phyloP scores from a whole-genome alignment of 2,329 filamentous ascomycete species.

The Paraphaeosphaeria minitans region DNA sequence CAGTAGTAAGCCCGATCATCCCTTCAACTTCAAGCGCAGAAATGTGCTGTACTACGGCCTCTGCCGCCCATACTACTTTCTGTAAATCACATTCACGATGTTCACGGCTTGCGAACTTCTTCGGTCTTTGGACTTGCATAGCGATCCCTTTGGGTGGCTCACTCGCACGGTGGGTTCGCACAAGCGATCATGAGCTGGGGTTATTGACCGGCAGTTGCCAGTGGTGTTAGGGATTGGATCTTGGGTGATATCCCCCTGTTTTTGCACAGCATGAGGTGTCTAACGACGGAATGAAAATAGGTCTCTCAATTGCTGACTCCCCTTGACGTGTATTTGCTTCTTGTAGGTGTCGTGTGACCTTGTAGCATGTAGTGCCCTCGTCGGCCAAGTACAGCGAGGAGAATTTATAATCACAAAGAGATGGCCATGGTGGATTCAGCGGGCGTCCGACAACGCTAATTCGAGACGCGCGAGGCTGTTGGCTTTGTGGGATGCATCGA shows the following conservation, averaged over 20 bases:
- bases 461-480: not conserved
- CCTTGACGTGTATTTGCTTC: not conserved
- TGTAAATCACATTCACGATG: constrained; percentile 1
- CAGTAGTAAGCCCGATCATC: not conserved
- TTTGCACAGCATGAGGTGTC: not conserved
- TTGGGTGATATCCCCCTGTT: not conserved
- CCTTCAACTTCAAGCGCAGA: not conserved
- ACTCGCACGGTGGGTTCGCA: not conserved
- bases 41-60: not conserved
- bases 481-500: not conserved
- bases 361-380: not conserved
- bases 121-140: constrained; percentile 1
- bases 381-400: not conserved
- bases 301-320: not conserved
- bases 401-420: not conserved
- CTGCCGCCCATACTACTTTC: not conserved
- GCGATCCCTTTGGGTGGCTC: not conserved
- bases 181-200: not conserved
- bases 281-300: not conserved
- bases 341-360: not conserved
- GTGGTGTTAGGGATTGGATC: constrained; percentile 2
- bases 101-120: not conserved
- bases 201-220: not conserved
- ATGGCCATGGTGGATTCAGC: not conserved
- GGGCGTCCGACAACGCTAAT: not conserved